phyloP scores from a whole-genome alignment of 2,329 filamentous ascomycete genomes.

The Ophiostoma quercus region DNA sequence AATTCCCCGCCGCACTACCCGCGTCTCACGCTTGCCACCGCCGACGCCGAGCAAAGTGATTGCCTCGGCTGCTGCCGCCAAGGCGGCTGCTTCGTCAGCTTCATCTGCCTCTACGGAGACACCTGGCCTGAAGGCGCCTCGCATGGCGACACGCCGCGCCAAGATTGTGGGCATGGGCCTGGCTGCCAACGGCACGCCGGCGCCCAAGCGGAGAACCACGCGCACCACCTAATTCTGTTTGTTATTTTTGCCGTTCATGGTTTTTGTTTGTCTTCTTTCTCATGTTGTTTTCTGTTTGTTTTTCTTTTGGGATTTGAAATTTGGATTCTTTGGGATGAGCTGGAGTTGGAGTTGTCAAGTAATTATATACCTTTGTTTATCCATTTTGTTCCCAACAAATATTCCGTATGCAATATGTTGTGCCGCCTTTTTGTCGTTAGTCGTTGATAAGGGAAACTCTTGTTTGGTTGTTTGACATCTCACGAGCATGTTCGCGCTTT shows the following conservation, averaged over 20 bases:
- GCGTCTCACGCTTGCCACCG: constrained; percentile 25
- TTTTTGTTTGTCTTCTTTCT: neutral
- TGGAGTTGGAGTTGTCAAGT: constrained; percentile 6
- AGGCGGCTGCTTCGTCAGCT: constrained; percentile 14
- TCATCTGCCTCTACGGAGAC: neutral
- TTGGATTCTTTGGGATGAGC: constrained; percentile 9
- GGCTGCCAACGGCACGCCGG: constrained; percentile 28
- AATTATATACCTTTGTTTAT: constrained; percentile 13
- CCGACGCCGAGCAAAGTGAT: constrained; percentile 27
- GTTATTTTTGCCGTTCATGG: neutral
- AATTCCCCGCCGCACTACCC: constrained; percentile 24
- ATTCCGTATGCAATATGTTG: neutral
- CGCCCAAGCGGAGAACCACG: constrained; percentile 26
- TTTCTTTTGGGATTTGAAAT: neutral
- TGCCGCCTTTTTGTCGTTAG: no score
- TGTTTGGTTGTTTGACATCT: neutral
- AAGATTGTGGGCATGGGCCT: constrained; percentile 26
- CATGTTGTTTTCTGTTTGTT: neutral
- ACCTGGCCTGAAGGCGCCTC: constrained; percentile 17
- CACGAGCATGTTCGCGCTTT: neutral
- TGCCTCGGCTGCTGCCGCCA: constrained; percentile 18
- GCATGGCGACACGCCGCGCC: constrained; percentile 26
- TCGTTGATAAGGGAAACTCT: no score
- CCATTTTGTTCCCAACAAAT: neutral
- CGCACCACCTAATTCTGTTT: constrained; percentile 9